Evolutionary conservation across 768 basidiomycete genomes (phyloP).

Genomic region (Psilocybe cyanescens): DNA sequence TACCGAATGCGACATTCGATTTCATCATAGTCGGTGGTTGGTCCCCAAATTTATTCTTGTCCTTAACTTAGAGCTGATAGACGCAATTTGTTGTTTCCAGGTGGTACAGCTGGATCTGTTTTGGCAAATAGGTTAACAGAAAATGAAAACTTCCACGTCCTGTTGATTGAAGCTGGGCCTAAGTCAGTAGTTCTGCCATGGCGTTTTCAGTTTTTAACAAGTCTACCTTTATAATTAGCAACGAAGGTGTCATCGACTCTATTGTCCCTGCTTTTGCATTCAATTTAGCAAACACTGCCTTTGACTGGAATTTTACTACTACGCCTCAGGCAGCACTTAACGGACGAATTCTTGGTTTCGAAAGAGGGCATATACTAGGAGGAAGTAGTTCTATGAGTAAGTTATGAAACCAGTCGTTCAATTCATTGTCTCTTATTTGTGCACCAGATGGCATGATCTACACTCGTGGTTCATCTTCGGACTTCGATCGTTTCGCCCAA

Average conservation of each 20-base stretch:
- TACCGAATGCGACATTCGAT: constrained; percentile 13
- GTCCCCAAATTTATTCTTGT: not conserved
- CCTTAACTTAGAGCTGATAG: not conserved
- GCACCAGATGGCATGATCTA: constrained; percentile 30
- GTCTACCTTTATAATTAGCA: not conserved
- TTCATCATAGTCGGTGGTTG: constrained; percentile 24
- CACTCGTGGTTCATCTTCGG: constrained; percentile 39
- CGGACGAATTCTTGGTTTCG: constrained; percentile 22
- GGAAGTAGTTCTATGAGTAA: constrained; percentile 30
- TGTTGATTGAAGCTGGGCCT: constrained; percentile 56
- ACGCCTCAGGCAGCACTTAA: constrained; percentile 26
- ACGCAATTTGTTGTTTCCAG: constrained; percentile 14
- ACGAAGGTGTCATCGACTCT: constrained; percentile 20
- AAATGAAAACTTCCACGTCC: constrained; percentile 46
- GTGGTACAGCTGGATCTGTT: constrained; percentile 61
- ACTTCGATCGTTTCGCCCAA: constrained; percentile 57
- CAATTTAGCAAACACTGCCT: constrained; percentile 11
- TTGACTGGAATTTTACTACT: constrained; percentile 31
- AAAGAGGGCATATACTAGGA: constrained; percentile 31
- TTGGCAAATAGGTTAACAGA: constrained; percentile 60
- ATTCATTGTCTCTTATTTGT: constrained; percentile 1
- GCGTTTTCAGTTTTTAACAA: not conserved
- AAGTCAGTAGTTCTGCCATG: constrained; percentile 39
- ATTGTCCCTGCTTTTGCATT: constrained; percentile 17
- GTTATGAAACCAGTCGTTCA: constrained; percentile 5